phyloP scores from a whole-genome alignment of 495 filamentous ascomycete genomes.

The Aspergillus asperescens region DNA sequence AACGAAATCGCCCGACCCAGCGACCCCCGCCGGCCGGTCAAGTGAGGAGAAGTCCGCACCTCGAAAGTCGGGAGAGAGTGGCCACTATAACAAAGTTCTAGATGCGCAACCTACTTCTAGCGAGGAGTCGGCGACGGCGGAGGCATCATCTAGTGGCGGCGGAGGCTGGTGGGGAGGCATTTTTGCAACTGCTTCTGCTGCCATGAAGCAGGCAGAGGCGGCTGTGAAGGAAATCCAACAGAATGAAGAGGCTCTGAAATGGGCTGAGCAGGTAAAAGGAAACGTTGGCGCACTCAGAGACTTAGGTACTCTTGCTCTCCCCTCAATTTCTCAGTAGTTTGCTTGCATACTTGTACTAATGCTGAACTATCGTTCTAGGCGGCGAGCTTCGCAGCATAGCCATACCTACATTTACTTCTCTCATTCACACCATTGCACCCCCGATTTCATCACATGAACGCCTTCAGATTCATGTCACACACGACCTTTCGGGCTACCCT shows the following conservation, averaged over 20 bases:
- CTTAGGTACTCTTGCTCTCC: conserved; percentile 56
- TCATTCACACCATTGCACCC: conserved; percentile 90
- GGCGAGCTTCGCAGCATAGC: conserved; percentile 85
- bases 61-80: conserved; percentile 72
- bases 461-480: conserved; percentile 95
- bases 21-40: conserved; percentile 50
- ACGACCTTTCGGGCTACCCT: conserved; percentile 90
- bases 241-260: conserved; percentile 92
- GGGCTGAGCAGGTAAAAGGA: conserved; percentile 90
- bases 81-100: conserved; percentile 50
- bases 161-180: conserved; percentile 92
- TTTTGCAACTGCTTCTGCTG: conserved; percentile 62
- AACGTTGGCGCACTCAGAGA: conserved; percentile 80
- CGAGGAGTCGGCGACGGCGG: conserved; percentile 25
- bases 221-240: conserved; percentile 92
- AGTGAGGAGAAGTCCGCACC: conserved; percentile 57
- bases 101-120: conserved; percentile 33
- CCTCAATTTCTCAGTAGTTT: background rate
- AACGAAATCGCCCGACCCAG: conserved; percentile 53
- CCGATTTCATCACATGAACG: conserved; percentile 97
- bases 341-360: background rate
- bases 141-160: conserved; percentile 36
- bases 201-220: conserved; percentile 90
- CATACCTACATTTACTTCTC: conserved; percentile 88
- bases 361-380: conserved; percentile 48